A percentile compares a stretch with the other conserved stretches of the same genome.
phyloP scores from a whole-genome alignment of 768 basidiomycete genomes.

The Coprinopsis cinerea region DNA sequence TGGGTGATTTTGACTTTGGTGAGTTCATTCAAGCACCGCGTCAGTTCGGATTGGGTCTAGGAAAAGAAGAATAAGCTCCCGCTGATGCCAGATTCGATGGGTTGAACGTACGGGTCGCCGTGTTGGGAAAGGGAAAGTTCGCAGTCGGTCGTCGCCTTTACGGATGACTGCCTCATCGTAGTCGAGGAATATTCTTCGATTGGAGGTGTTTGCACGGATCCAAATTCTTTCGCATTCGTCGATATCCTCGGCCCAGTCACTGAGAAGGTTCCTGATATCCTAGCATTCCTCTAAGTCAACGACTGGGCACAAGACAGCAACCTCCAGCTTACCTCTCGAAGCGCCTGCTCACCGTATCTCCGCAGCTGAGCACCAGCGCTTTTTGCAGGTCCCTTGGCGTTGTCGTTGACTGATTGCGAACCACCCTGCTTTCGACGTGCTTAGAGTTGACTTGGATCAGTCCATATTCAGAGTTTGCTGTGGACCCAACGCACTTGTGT shows the following conservation, averaged over 20 bases:
- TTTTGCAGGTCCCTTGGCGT: conserved; percentile 86
- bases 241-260: conserved; percentile 86
- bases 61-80: neutral
- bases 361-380: conserved; percentile 92
- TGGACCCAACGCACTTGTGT: conserved; percentile 70
- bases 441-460: conserved; percentile 26
- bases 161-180: conserved; percentile 74
- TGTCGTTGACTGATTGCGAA: conserved; percentile 87
- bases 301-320: neutral
- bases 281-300: conserved; percentile 21
- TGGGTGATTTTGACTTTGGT: conserved; percentile 81
- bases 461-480: neutral
- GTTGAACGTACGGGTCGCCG: conserved; percentile 72
- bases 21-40: conserved; percentile 82
- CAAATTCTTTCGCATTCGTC: conserved; percentile 84
- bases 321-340: conserved; percentile 66
- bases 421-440: conserved; percentile 98
- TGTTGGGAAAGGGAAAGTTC: conserved; percentile 95
- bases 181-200: conserved; percentile 84
- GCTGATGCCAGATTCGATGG: neutral
- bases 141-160: conserved; percentile 77
- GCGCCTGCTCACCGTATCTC: conserved; percentile 90
- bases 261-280: conserved; percentile 84
- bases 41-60: conserved; percentile 86
- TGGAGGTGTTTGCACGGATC: conserved; percentile 83